phyloP scores from a whole-genome alignment of 257 asterid species.

The Solanum habrochaites region DNA sequence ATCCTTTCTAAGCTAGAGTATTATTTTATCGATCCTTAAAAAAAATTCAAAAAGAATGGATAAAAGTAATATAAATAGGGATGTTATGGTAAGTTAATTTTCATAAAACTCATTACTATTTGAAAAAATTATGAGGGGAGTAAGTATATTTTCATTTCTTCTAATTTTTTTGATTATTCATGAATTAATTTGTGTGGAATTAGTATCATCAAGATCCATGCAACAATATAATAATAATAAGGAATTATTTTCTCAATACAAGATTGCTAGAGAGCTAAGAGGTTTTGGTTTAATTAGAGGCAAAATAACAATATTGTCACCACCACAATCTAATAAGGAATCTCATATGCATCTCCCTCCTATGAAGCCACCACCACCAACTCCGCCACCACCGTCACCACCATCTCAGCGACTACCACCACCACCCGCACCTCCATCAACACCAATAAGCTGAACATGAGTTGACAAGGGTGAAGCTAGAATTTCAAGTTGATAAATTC shows the following conservation, averaged over 20 bases:
- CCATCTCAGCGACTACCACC: not conserved
- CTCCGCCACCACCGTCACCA: not conserved
- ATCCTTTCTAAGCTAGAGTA: not conserved
- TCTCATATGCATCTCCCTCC: not conserved
- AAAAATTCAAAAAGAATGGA: too few species aligned
- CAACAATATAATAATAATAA: not conserved
- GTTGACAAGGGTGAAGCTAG: not conserved
- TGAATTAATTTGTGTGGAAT: not conserved
- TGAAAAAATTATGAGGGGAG: not conserved
- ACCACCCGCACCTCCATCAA: not conserved
- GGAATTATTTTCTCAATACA: not conserved
- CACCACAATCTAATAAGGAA: not conserved
- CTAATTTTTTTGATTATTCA: not conserved
- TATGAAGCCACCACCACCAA: not conserved
- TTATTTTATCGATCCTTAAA: too few species aligned
- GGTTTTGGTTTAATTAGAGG: not conserved
- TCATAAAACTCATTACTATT: not conserved
- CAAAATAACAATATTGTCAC: not conserved
- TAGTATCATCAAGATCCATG: not conserved
- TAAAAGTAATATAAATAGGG: too few species aligned
- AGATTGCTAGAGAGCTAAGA: not conserved
- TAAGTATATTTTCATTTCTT: not conserved
- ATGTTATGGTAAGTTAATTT: not conserved
- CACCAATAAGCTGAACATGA: not conserved
- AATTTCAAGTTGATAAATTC: not conserved